Evolutionary conservation across 192 early-diverging fungal genomes (phyloP).

Genomic region (Podila epicladia): DNA sequence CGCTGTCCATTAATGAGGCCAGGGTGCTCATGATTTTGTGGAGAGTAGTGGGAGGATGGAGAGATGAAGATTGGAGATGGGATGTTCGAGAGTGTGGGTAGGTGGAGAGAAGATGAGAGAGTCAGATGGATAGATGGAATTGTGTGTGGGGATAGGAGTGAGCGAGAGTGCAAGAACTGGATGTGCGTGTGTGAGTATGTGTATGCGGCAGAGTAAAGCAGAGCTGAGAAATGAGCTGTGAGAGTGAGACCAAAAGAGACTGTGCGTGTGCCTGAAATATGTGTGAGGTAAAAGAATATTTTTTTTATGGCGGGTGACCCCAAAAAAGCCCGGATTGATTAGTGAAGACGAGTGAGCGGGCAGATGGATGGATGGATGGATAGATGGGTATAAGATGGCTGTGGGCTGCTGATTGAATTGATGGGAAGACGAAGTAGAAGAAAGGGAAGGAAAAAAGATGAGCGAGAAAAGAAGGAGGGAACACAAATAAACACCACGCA

Average conservation of each 20-base stretch:
- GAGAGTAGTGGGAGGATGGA: background rate
- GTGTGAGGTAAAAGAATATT: too few relatives aligned
- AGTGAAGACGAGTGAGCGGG: background rate
- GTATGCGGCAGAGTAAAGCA: background rate
- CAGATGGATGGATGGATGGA: too few relatives aligned
- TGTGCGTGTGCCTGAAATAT: background rate
- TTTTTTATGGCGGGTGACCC: too few relatives aligned
- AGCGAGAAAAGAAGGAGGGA: background rate
- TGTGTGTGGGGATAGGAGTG: background rate
- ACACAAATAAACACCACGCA: background rate
- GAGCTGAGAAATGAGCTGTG: too few relatives aligned
- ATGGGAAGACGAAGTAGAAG: background rate
- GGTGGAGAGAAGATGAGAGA: background rate
- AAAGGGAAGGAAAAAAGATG: background rate
- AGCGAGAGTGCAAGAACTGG: background rate
- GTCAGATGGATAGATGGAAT: background rate
- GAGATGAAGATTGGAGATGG: background rate
- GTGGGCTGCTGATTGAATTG: background rate
- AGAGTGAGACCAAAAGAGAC: background rate
- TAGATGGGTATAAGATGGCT: too few relatives aligned
- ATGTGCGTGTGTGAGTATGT: background rate
- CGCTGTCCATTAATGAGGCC: conserved; percentile 44
- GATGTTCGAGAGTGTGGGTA: background rate
- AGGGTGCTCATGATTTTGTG: conserved; percentile 23
- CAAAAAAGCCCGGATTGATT: too few relatives aligned